These are phyloP conservation scores for Detonula confervacea DNA, from an alignment of 352 stramenopile genomes.

Conservation along the genomic window DNA sequence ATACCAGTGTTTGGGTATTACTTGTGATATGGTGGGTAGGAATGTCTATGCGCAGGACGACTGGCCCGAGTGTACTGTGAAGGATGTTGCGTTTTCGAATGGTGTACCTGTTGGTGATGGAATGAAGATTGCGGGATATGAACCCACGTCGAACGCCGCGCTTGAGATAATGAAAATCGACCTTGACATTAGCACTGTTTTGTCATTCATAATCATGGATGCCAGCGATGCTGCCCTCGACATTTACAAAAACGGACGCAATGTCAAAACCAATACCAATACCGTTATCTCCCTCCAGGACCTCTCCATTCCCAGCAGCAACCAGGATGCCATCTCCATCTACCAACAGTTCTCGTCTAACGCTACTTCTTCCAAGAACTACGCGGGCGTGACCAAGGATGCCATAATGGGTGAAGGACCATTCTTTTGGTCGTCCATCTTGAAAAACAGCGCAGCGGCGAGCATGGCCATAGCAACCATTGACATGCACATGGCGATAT, in stretches of 20 bases:
- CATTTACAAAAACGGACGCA: conserved; percentile 79
- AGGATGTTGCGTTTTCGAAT: conserved; percentile 20
- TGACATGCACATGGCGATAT: conserved; percentile 71
- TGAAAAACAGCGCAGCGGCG: conserved; percentile 55
- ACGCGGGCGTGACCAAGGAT: conserved; percentile 26
- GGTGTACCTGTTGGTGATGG: not conserved
- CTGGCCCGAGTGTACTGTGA: conserved; percentile 53
- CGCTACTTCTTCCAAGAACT: not conserved
- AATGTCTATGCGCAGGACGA: conserved; percentile 31
- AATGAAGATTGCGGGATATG: conserved; percentile 63
- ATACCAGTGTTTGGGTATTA: conserved; percentile 78
- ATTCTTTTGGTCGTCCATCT: conserved; percentile 39
- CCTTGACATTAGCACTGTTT: conserved; percentile 79
- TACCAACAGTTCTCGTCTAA: conserved; percentile 14
- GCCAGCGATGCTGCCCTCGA: conserved; percentile 67
- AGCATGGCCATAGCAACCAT: conserved; percentile 59
- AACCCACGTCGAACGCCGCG: conserved; percentile 42
- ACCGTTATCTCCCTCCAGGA: conserved; percentile 48
- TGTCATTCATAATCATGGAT: conserved; percentile 72
- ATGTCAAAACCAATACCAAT: conserved; percentile 42
- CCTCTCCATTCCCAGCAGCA: conserved; percentile 19
- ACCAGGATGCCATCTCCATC: conserved; percentile 17
- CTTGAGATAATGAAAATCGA: conserved; percentile 67
- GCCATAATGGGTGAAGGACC: conserved; percentile 38
- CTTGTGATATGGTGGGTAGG: conserved; percentile 67